Base-by-base conservation (phyloP, 2,329 filamentous ascomycete species). In the Periglandula ipomoeae region DNA sequence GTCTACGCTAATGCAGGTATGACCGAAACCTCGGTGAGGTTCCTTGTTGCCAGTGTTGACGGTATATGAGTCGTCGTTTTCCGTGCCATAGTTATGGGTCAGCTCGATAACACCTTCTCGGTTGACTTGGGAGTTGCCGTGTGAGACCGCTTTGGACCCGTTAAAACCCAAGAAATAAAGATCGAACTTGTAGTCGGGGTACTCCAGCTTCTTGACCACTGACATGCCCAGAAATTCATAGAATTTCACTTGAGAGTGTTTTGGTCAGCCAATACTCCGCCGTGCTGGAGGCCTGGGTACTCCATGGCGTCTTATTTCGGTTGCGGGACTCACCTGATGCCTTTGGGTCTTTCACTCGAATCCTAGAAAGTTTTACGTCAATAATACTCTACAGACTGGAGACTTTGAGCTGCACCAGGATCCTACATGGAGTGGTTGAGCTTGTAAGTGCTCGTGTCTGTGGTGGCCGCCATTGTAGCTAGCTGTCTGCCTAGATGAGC, bases 141-240 rank as follows among this genome's bases (percentile, higher is more conserved):
- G 73, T 9, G 87, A 93, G n/a, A 80, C 71, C 13, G 91, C 85
- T 34, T 78, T 74, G 9, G 88, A 80, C 27, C 81, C 79, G 64
- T 95, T 85, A 70, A 94, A 97, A 51, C 84, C 89, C 52, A 98
- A 76, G 71, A 97, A 97, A 75, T 97, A 97, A 24, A 96, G 81
- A 60, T 93, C 88, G 67, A 97, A 97, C 63, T 94, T 95, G 67
- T 81, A 81, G 52, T 95, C 89, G 13, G 90, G 86, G 62, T 89
- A 87, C 53, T 85, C 74, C 42, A 93, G 75, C 70, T 90, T 87
- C 61, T 87, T 82, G 66, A 97, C 78, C 53, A 89, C 70, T 62
- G 76, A 89, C 78, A 97, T 82, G 59, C 93, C 93, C 17, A 98
- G 79, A 66, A 89, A 87, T 64, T 95, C 84, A 69, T 97, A 98